Percentiles rank a stretch among this genome's conserved stretches.
phyloP scores from a whole-genome alignment of 139 green algal genomes.

The Zygnema cylindricum region DNA sequence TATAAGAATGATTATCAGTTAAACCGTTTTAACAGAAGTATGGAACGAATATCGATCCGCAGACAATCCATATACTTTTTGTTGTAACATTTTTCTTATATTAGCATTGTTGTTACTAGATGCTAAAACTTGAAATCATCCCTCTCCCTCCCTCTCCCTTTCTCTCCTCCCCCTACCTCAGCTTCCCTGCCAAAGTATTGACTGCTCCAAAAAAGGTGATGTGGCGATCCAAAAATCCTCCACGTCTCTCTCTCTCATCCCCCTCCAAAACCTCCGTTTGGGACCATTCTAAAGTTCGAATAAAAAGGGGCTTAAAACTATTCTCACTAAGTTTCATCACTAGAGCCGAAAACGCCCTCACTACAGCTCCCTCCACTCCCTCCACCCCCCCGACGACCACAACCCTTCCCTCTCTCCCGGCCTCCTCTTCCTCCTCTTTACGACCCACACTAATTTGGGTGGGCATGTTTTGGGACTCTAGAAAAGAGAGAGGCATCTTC shows the following conservation, averaged over 20 bases:
- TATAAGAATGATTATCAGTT: too few species aligned
- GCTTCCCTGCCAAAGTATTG: conserved; percentile 70
- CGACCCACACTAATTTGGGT: neutral
- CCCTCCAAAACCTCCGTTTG: conserved; percentile 18
- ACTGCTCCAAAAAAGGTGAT: conserved; percentile 51
- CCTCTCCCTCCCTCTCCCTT: too few species aligned
- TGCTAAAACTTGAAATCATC: too few species aligned
- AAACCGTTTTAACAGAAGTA: too few species aligned
- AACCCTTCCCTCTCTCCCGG: neutral
- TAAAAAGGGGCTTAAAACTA: conserved; percentile 91
- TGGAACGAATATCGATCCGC: too few species aligned
- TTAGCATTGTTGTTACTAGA: too few species aligned
- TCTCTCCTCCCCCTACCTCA: too few species aligned
- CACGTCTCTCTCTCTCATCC: neutral
- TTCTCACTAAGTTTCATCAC: conserved; percentile 89
- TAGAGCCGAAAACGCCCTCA: conserved; percentile 72
- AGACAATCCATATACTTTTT: too few species aligned
- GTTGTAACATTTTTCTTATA: too few species aligned
- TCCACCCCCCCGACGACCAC: neutral
- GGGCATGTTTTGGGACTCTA: neutral
- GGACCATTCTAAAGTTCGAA: conserved; percentile 85
- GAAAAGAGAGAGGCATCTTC: conserved; percentile 50
- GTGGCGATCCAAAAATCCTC: conserved; percentile 25
- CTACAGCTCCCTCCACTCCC: conserved; percentile 64
- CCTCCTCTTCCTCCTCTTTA: neutral